These are phyloP conservation scores for Asterella californica DNA, from an alignment of 225 moss, liverwort and hornwort species.

Conservation along the genomic window DNA sequence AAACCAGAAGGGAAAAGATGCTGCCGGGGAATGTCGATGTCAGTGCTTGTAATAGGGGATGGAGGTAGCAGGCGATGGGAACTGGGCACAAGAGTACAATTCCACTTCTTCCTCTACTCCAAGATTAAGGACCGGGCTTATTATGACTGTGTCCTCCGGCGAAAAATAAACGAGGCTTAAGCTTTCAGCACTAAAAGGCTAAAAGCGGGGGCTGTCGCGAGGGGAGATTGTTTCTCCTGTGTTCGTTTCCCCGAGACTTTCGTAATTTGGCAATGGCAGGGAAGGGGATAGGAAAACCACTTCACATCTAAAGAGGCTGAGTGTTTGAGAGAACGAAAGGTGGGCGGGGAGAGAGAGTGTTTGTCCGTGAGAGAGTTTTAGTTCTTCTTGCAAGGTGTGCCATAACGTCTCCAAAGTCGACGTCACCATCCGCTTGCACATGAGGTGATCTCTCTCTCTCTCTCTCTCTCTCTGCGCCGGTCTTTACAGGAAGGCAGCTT, in stretches of 20 bases:
- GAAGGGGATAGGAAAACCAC: not conserved
- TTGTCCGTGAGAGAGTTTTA: not conserved
- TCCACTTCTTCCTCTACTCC: not conserved
- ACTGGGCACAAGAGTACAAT: not conserved
- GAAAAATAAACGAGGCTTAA: slow-evolving; percentile 2
- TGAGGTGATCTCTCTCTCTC: slow-evolving; percentile 10
- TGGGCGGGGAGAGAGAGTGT: not conserved
- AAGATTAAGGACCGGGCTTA: not conserved
- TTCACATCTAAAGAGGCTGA: not conserved
- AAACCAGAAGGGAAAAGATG: not conserved
- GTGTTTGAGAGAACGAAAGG: not conserved
- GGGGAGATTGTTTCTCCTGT: not conserved
- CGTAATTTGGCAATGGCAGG: not conserved
- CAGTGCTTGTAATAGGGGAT: not conserved
- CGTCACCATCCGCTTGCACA: slow-evolving; percentile 2
- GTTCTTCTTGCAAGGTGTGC: not conserved
- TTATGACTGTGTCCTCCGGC: not conserved
- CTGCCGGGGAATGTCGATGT: slow-evolving; percentile 5
- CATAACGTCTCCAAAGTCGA: not conserved
- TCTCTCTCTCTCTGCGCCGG: not conserved
- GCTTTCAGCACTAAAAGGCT: not conserved
- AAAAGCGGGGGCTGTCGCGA: not conserved
- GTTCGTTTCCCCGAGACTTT: not conserved
- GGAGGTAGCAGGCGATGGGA: not conserved
- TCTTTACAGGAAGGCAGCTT: not conserved